A percentile compares a stretch with the other conserved stretches of the same genome.
Evolutionary conservation across 139 green algal genomes (phyloP).

Genomic region (Micractinium conductrix): DNA sequence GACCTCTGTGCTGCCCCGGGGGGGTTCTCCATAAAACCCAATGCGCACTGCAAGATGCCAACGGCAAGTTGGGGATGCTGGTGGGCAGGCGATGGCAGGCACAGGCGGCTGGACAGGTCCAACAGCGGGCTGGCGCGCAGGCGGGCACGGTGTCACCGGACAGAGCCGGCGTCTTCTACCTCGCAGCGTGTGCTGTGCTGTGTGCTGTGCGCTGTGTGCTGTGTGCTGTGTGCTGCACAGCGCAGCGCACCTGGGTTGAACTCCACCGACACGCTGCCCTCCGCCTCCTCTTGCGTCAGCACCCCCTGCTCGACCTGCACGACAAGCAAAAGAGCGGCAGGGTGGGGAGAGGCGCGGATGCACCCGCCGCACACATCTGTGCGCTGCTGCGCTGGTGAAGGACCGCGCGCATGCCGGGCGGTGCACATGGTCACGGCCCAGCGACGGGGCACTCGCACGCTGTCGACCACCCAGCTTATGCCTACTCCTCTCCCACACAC

Average conservation of each 20-base stretch:
- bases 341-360: neutral
- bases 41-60: slow-evolving; percentile 41
- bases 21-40: slow-evolving; percentile 54
- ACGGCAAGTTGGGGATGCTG: neutral
- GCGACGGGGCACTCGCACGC: too few species aligned
- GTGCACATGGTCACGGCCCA: too few species aligned
- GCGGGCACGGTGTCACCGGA: too few species aligned
- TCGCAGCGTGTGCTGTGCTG: too few species aligned
- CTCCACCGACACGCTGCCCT: slow-evolving; percentile 76
- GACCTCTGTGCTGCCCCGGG: slow-evolving; percentile 50
- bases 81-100: neutral
- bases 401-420: too few species aligned
- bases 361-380: neutral
- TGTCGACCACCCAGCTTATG: neutral
- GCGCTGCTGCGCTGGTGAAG: too few species aligned
- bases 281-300: slow-evolving; percentile 74
- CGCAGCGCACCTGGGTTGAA: slow-evolving; percentile 84
- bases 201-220: too few species aligned
- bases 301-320: slow-evolving; percentile 68
- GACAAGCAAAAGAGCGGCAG: neutral
- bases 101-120: too few species aligned
- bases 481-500: neutral
- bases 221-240: neutral
- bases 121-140: too few species aligned
- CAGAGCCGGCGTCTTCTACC: too few species aligned